Conservation (phyloP, 1,284 basidiomycete species). For the Caloboletus inedulis region DNA sequence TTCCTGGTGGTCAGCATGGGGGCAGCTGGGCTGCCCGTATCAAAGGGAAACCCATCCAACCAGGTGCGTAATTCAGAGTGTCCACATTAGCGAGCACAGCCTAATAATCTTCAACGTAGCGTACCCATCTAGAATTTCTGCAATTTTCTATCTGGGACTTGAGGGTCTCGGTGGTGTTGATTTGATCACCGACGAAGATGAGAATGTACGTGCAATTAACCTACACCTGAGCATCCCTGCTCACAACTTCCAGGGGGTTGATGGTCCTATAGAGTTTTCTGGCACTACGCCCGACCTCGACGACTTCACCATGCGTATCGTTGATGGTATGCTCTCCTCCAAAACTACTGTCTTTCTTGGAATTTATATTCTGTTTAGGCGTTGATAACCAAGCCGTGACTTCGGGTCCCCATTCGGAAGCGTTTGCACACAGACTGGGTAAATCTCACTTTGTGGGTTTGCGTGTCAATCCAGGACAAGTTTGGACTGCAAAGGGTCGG, state of each 20-base stretch:
- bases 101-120: slow-evolving; percentile 33
- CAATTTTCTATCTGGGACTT: slow-evolving; percentile 83
- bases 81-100: neutral
- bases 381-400: slow-evolving; percentile 55
- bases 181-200: slow-evolving; percentile 71
- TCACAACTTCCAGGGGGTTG: slow-evolving; percentile 57
- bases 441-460: slow-evolving; percentile 75
- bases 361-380: slow-evolving; percentile 37
- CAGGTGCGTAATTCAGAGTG: slow-evolving; percentile 43
- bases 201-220: slow-evolving; percentile 54
- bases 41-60: slow-evolving; percentile 75
- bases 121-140: slow-evolving; percentile 60
- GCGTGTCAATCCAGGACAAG: slow-evolving; percentile 56
- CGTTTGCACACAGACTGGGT: slow-evolving; percentile 62
- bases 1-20: slow-evolving; percentile 73
- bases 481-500: slow-evolving; percentile 85
- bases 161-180: slow-evolving; percentile 83
- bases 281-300: slow-evolving; percentile 78
- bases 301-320: slow-evolving; percentile 75
- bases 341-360: neutral
- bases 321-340: slow-evolving; percentile 58
- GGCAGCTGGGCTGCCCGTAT: slow-evolving; percentile 91
- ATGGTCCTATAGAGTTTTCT: slow-evolving; percentile 62
- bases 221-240: neutral
- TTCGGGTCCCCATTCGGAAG: slow-evolving; percentile 52